Evolutionary conservation across 768 basidiomycete species (phyloP).

Genomic region (Suillus ampliporus): DNA sequence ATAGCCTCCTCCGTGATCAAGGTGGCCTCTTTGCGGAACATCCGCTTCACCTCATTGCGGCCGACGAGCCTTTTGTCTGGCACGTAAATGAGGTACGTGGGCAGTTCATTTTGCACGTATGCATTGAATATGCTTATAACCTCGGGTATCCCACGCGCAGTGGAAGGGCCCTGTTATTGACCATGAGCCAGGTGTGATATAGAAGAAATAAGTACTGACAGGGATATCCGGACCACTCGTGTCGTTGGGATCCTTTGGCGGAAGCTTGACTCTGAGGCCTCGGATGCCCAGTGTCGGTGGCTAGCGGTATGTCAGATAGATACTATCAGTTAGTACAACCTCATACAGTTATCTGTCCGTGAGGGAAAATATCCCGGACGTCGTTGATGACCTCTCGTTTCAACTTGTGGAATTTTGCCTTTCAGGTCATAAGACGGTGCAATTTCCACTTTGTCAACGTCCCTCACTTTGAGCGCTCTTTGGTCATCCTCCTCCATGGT

Average conservation of each 20-base stretch:
- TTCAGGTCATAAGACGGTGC: neutral
- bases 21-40: slow-evolving; percentile 33
- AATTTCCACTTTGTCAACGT: neutral
- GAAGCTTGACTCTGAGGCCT: slow-evolving; percentile 8
- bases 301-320: neutral
- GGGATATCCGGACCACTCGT: neutral
- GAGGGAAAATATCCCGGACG: slow-evolving; percentile 32
- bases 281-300: neutral
- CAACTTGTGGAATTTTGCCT: slow-evolving; percentile 37
- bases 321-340: neutral
- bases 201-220: neutral
- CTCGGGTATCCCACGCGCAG: slow-evolving; percentile 23
- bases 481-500: slow-evolving; percentile 31
- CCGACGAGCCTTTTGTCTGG: slow-evolving; percentile 32
- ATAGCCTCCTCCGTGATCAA: slow-evolving; percentile 32
- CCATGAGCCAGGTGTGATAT: neutral
- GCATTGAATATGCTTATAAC: slow-evolving; percentile 28
- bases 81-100: slow-evolving; percentile 35
- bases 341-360: slow-evolving; percentile 33
- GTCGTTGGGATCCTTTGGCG: slow-evolving; percentile 6
- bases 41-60: slow-evolving; percentile 37
- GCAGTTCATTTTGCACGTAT: slow-evolving; percentile 36
- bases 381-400: slow-evolving; percentile 36
- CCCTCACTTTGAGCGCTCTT: slow-evolving; percentile 28
- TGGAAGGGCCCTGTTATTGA: slow-evolving; percentile 19